Conservation (phyloP, 441 rosid genomes). For the Syzygium syzygioides region DNA sequence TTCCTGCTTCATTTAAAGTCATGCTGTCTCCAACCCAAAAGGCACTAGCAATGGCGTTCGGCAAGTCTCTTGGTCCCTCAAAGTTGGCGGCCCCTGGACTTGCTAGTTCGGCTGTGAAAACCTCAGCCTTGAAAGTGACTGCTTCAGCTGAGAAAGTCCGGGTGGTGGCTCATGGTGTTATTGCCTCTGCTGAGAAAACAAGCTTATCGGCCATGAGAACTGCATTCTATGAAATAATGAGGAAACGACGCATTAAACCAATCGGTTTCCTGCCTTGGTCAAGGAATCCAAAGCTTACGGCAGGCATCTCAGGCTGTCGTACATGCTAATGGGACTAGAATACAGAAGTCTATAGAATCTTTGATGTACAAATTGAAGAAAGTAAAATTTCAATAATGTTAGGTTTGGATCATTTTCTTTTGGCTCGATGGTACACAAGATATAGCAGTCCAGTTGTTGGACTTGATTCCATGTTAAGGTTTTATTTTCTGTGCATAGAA, state of each 20-base stretch:
- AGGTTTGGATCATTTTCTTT: neutral
- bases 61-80: conserved; percentile 56
- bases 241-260: conserved; percentile 53
- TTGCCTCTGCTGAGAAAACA: conserved; percentile 84
- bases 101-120: conserved; percentile 57
- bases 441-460: neutral
- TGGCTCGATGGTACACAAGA: neutral
- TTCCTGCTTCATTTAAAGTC: conserved; percentile 61
- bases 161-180: conserved; percentile 58
- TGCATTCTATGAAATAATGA: conserved; percentile 90
- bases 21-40: conserved; percentile 64
- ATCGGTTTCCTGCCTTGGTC: conserved; percentile 68
- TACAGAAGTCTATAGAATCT: conserved; percentile 71
- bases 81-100: conserved; percentile 67
- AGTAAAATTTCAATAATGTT: conserved; percentile 35
- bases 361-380: conserved; percentile 68
- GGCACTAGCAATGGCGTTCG: conserved; percentile 45
- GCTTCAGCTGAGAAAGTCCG: conserved; percentile 82
- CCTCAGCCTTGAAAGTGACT: conserved; percentile 56
- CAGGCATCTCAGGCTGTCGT: conserved; percentile 53
- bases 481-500: neutral
- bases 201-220: conserved; percentile 91
- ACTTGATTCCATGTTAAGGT: neutral
- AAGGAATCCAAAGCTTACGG: conserved; percentile 74
- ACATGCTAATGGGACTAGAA: conserved; percentile 47